Evolutionary conservation across 129 eudicot genomes (phyloP), one percentile per base, ranked within the genome.

Genomic region (Calendula officinalis): DNA sequence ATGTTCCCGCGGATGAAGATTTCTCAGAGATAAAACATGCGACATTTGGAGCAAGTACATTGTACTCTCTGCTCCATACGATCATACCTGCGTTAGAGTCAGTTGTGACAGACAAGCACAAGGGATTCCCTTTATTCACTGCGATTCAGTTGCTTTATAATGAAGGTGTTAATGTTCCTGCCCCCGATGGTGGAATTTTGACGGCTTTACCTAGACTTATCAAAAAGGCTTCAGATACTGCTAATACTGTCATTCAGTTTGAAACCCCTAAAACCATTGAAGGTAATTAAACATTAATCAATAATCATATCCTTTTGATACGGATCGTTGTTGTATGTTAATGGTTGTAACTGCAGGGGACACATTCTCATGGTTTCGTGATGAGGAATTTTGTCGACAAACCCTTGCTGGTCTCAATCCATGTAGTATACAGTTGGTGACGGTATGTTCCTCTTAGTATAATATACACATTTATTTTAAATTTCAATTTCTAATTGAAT

Each of bases 1-100:
- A 85, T 37, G 83, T 85, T 11, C 87, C 92, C 6, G 76, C 85
- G 49, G 92, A 85, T 81, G 12, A 85, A 85, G 76, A 40, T 22
- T 22, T 22, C 30, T 22, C 30, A 22, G 30, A 22, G 30, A 22
- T 22, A 22, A 22, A 22, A 22, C 30, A 43, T 7, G 3, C 35
- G 32, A 68, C 72, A 8, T 85, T 85, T 74, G 56, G 73, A 6
- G 80, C 73, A 4, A 85, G 75, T 27, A 73, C 87, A 3, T 37
- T 81, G 3, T 68, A 71, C 74, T 75, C 80, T 0, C 83, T 70
- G 14, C 39, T 85, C 2, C 87, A 85, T 50, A 82, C 84, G 0
- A 47, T 85, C 0, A 60, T 81, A 4, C 92, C 87, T 6, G n/a
- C 59, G 3, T 6, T 85, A 13, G 61, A 69, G 40, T 36, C 74